A percentile compares a stretch with the other conserved stretches of the same genome.
These are phyloP conservation scores for Circinella minor DNA, from an alignment of 371 early-diverging fungal genomes.

Conservation along the genomic window DNA sequence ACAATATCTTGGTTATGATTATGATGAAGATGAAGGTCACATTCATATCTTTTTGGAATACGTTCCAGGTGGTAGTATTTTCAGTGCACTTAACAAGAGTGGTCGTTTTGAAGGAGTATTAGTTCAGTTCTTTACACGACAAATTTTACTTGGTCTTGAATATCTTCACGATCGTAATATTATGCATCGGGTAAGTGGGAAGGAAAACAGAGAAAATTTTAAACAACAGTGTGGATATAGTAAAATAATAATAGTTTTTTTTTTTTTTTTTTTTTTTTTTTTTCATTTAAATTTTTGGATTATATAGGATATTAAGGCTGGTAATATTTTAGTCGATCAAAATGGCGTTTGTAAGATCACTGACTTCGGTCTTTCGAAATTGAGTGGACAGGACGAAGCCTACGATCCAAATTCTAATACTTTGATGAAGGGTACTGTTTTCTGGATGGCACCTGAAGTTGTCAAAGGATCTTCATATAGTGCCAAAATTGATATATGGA, in stretches of 20 bases:
- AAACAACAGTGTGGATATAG: neutral
- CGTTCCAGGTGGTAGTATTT: slow-evolving; percentile 96
- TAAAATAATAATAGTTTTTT: neutral
- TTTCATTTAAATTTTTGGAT: neutral
- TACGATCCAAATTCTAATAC: slow-evolving; percentile 57
- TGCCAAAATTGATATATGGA: slow-evolving; percentile 82
- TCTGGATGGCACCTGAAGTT: slow-evolving; percentile 90
- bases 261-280: neutral
- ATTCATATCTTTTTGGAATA: slow-evolving; percentile 95
- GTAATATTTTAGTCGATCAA: slow-evolving; percentile 90
- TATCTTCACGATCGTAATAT: slow-evolving; percentile 95
- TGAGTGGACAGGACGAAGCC: slow-evolving; percentile 57
- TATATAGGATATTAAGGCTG: slow-evolving; percentile 89
- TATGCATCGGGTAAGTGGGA: slow-evolving; percentile 80
- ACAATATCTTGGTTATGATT: slow-evolving; percentile 80
- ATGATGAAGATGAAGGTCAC: slow-evolving; percentile 62
- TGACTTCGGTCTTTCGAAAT: slow-evolving; percentile 99
- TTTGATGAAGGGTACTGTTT: slow-evolving; percentile 53
- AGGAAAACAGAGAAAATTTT: neutral
- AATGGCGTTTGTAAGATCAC: slow-evolving; percentile 94
- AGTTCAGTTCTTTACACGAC: slow-evolving; percentile 82
- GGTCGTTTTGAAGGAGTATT: slow-evolving; percentile 87
- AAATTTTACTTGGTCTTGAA: slow-evolving; percentile 91
- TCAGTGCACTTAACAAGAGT: slow-evolving; percentile 77
- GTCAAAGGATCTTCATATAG: slow-evolving; percentile 69